These are phyloP conservation scores for Oryza nivara DNA, from an alignment of 176 grass and related monocot genomes.

Conservation along the genomic window DNA sequence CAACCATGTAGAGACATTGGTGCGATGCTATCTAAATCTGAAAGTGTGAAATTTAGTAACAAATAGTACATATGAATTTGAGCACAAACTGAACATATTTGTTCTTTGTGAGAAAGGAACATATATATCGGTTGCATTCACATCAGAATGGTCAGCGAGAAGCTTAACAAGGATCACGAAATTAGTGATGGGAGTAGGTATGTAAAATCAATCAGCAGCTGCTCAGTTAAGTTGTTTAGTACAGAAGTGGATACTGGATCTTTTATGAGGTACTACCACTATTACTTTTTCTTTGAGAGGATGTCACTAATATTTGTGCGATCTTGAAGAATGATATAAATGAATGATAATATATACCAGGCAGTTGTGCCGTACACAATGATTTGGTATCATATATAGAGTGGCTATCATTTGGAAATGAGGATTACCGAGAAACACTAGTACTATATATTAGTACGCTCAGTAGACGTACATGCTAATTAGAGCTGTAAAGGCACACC, in stretches of 20 bases:
- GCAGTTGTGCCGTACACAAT: not conserved
- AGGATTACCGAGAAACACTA: not conserved
- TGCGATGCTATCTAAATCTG: not conserved
- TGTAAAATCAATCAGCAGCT: conserved; percentile 7
- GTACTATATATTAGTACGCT: conserved; percentile 20
- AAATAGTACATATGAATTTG: not conserved
- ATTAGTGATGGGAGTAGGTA: not conserved
- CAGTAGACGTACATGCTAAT: not conserved
- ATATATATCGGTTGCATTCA: not conserved
- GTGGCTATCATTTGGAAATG: not conserved
- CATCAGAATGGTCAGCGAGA: not conserved
- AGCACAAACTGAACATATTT: not conserved
- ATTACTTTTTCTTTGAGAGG: not conserved
- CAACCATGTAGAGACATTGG: not conserved
- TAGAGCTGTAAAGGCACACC: conserved; percentile 23
- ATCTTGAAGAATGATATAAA: not conserved
- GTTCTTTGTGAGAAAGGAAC: not conserved
- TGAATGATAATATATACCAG: not conserved
- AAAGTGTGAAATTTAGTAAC: not conserved
- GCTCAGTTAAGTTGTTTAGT: not conserved
- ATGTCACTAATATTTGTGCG: not conserved
- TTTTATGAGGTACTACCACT: not conserved
- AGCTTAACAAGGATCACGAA: conserved; percentile 4
- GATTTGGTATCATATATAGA: not conserved
- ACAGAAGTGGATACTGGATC: not conserved